Percentiles rank a stretch among this genome's conserved stretches.
Evolutionary conservation across 2,329 filamentous ascomycete species (phyloP).

Genomic region (Ceratocystis colombiana): DNA sequence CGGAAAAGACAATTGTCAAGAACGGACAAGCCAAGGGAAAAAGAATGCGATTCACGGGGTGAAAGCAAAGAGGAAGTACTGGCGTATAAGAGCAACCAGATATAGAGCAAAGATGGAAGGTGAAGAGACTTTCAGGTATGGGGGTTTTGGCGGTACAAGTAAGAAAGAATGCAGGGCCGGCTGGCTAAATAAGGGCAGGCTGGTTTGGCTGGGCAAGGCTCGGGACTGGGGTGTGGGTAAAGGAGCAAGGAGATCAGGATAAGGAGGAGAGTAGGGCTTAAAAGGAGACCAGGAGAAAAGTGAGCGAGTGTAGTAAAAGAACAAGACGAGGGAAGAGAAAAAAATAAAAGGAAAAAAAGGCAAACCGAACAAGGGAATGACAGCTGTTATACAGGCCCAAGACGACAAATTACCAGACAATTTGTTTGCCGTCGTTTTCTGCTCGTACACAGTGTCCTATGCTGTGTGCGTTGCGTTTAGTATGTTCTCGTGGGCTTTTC

Average conservation of each 20-base stretch:
- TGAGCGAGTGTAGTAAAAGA: too few species aligned
- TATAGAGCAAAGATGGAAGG: not conserved
- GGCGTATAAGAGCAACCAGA: constrained; percentile 4
- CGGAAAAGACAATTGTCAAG: constrained; percentile 24
- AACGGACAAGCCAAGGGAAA: constrained; percentile 27
- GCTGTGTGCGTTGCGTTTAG: too few species aligned
- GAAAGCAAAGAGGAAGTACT: constrained; percentile 23
- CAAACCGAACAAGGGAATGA: not conserved
- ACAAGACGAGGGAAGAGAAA: not conserved
- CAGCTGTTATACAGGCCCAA: not conserved
- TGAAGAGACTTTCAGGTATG: not conserved
- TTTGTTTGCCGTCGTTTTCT: too few species aligned
- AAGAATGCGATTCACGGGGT: constrained; percentile 33
- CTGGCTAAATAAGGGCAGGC: constrained; percentile 13
- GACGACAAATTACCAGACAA: too few species aligned
- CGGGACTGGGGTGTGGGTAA: too few species aligned
- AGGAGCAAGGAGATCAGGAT: too few species aligned
- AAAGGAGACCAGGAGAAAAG: too few species aligned
- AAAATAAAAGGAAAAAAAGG: not conserved
- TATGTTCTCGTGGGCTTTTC: too few species aligned
- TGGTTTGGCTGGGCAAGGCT: not conserved
- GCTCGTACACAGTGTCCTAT: too few species aligned
- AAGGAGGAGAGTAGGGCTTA: too few species aligned
- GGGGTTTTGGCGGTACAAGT: not conserved
- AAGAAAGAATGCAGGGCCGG: not conserved